These are phyloP conservation scores for Tillandsia leiboldiana DNA, from an alignment of 176 grass and related monocot genomes.

Conservation along the genomic window DNA sequence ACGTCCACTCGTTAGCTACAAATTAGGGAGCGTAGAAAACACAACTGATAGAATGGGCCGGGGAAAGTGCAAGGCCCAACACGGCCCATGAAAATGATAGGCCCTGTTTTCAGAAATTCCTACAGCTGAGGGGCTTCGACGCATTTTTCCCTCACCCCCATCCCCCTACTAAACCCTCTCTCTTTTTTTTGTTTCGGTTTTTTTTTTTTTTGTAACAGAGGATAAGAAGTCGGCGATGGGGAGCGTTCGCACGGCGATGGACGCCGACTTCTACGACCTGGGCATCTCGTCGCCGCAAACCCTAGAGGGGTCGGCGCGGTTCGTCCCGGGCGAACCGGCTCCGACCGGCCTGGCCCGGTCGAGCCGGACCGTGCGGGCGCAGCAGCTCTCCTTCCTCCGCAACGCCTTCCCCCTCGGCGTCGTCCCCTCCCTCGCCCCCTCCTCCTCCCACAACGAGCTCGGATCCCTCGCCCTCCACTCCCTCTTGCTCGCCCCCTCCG, in stretches of 20 bases:
- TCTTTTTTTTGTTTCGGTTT: too few species aligned
- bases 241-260: slow-evolving; percentile 20
- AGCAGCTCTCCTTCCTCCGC: slow-evolving; percentile 24
- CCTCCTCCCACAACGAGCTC: slow-evolving; percentile 8
- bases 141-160: too few species aligned
- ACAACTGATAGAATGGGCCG: too few species aligned
- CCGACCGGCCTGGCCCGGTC: slow-evolving; percentile 11
- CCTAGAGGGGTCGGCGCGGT: slow-evolving; percentile 12
- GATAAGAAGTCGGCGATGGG: not conserved
- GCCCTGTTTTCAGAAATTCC: too few species aligned
- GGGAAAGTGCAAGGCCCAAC: too few species aligned
- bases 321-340: slow-evolving; percentile 12
- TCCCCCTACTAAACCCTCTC: too few species aligned
- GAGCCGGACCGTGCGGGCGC: slow-evolving; percentile 17
- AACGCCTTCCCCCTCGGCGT: slow-evolving; percentile 18
- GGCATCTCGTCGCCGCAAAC: slow-evolving; percentile 11
- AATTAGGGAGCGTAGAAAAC: too few species aligned
- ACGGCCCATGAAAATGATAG: too few species aligned
- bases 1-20: too few species aligned
- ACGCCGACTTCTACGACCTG: slow-evolving; percentile 23
- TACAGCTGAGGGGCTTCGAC: too few species aligned
- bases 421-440: slow-evolving; percentile 10
- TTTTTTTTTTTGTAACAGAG: too few species aligned
- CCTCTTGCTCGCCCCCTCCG: not conserved
- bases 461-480: slow-evolving; percentile 23